Conservation (phyloP, 257 asterid genomes). For the Solanum gandarillasii region DNA sequence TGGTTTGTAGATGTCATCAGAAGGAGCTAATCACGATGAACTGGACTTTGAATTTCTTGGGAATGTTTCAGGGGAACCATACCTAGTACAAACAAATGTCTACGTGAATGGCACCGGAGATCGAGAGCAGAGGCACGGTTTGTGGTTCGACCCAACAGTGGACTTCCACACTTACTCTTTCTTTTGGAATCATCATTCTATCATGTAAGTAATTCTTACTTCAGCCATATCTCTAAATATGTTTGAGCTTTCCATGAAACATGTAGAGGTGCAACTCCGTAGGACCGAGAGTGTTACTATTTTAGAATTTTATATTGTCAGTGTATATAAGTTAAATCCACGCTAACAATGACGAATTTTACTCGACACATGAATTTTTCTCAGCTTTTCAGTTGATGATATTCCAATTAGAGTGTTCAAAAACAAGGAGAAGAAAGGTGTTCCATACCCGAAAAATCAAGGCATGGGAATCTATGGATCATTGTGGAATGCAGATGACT, state of each 20-base stretch:
- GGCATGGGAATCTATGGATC: slow-evolving; percentile 56
- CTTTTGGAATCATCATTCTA: slow-evolving; percentile 43
- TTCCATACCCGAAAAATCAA: slow-evolving; percentile 30
- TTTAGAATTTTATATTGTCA: background rate
- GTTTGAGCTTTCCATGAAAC: background rate
- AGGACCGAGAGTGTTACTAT: background rate
- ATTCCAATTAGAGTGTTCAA: slow-evolving; percentile 34
- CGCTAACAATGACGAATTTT: background rate
- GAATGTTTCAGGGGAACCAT: slow-evolving; percentile 47
- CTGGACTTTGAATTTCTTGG: slow-evolving; percentile 61
- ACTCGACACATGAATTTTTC: background rate
- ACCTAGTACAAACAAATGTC: slow-evolving; percentile 46
- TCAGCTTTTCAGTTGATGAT: slow-evolving; percentile 48
- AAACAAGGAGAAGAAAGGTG: slow-evolving; percentile 31
- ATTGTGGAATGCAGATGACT: slow-evolving; percentile 48
- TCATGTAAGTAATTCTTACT: slow-evolving; percentile 18
- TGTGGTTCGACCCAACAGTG: slow-evolving; percentile 51
- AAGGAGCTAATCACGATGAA: slow-evolving; percentile 46
- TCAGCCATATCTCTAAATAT: background rate
- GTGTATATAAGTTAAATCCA: background rate
- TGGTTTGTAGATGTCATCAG: slow-evolving; percentile 35
- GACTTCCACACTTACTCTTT: slow-evolving; percentile 48
- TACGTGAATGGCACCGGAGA: slow-evolving; percentile 42
- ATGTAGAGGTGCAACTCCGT: background rate
- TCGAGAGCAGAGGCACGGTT: slow-evolving; percentile 45